These are phyloP conservation scores for Colletotrichum sp. DNA, from an alignment of 2,329 filamentous ascomycete species.

Conservation along the genomic window DNA sequence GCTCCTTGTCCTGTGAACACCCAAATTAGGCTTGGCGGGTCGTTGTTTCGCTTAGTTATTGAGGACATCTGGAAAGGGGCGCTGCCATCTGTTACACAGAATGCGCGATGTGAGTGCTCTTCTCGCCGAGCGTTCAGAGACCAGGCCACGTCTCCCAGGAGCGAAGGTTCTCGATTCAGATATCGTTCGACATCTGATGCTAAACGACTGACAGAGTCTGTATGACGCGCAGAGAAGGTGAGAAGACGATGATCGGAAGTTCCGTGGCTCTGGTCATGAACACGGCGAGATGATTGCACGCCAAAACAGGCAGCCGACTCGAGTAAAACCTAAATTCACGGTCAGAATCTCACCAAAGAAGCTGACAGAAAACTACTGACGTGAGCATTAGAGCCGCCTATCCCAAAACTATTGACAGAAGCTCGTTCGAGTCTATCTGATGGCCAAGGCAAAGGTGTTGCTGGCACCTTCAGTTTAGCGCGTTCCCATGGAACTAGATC, in stretches of 20 bases:
- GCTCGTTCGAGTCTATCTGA: constrained; percentile 23
- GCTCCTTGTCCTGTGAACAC: constrained; percentile 24
- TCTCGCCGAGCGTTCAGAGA: constrained; percentile 21
- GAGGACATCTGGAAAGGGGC: constrained; percentile 10
- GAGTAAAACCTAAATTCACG: neutral
- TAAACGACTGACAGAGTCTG: neutral
- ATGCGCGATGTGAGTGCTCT: constrained; percentile 17
- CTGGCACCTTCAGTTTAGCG: constrained; percentile 32
- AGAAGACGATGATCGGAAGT: neutral
- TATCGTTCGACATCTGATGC: neutral
- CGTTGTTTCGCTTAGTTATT: constrained; percentile 4
- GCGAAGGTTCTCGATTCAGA: neutral
- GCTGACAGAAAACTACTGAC: neutral
- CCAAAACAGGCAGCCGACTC: constrained; percentile 8
- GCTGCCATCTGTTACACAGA: constrained; percentile 7
- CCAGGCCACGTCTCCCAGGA: constrained; percentile 19
- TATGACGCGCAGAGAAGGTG: neutral
- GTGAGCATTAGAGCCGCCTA: constrained; percentile 41
- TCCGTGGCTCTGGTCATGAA: neutral
- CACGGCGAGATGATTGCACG: neutral
- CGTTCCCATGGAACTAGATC: constrained; percentile 21
- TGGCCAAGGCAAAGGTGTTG: constrained; percentile 34
- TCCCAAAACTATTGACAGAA: constrained; percentile 35
- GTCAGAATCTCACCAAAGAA: neutral
- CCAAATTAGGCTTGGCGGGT: neutral